A percentile compares a stretch with the other conserved stretches of the same genome.
Evolutionary conservation across 1,139 yeast genomes (phyloP).

Genomic region (Suhomyces taliae): DNA sequence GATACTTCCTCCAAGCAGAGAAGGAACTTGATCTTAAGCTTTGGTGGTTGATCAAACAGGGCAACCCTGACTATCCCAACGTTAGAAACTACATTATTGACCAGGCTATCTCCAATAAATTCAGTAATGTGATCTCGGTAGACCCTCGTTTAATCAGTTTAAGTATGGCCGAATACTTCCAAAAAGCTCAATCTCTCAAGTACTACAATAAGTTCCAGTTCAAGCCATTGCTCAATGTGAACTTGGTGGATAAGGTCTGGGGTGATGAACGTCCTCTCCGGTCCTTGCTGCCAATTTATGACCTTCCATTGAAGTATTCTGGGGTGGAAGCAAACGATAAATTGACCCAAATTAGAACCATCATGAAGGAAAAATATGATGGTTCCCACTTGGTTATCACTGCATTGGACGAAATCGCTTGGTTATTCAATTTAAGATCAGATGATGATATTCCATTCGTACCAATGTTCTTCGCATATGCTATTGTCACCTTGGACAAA

Average conservation of each 20-base stretch:
- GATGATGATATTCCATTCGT: constrained; percentile 46
- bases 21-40: constrained; percentile 34
- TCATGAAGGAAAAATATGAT: constrained; percentile 18
- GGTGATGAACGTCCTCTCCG: constrained; percentile 39
- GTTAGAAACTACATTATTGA: constrained; percentile 41
- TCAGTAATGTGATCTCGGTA: constrained; percentile 40
- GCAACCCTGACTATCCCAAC: constrained; percentile 33
- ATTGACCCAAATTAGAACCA: constrained; percentile 27
- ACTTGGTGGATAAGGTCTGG: constrained; percentile 46
- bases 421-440: constrained; percentile 53
- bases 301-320: constrained; percentile 38
- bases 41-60: constrained; percentile 45
- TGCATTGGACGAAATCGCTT: constrained; percentile 54
- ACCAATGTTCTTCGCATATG: constrained; percentile 53
- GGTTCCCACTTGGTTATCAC: constrained; percentile 38
- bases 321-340: constrained; percentile 45
- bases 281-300: constrained; percentile 40
- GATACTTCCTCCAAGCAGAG: constrained; percentile 53
- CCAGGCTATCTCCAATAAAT: constrained; percentile 32
- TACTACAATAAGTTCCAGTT: constrained; percentile 27
- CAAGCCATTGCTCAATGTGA: constrained; percentile 30
- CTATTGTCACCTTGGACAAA: constrained; percentile 31
- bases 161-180: constrained; percentile 36
- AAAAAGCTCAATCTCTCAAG: constrained; percentile 20
- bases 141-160: constrained; percentile 41